phyloP scores from a whole-genome alignment of 345 rosid genomes.

The Aquilaria malaccensis region DNA sequence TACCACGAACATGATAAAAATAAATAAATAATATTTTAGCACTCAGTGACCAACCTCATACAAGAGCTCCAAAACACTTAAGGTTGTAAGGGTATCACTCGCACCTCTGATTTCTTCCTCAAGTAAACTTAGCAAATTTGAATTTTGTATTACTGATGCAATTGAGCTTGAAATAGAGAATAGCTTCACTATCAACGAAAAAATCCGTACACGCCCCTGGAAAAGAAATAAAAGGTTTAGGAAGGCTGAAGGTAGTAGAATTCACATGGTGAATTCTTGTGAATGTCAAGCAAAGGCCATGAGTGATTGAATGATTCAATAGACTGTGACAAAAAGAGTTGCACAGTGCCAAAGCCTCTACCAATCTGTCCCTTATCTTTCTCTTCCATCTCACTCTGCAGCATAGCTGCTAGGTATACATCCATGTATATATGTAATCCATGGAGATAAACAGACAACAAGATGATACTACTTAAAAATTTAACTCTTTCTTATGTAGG shows the following conservation, averaged over 20 bases:
- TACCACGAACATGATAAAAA: too few species aligned
- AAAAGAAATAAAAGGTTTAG: conserved; percentile 18
- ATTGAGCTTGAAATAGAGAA: conserved; percentile 66
- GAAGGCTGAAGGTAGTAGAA: neutral
- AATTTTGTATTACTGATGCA: conserved; percentile 54
- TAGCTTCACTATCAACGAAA: conserved; percentile 82
- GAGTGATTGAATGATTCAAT: conserved; percentile 1
- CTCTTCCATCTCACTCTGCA: too few species aligned
- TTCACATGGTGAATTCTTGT: neutral
- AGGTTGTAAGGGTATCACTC: conserved; percentile 57
- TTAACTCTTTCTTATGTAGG: too few species aligned
- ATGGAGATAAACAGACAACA: too few species aligned
- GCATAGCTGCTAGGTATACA: too few species aligned
- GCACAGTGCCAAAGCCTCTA: too few species aligned
- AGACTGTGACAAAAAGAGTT: too few species aligned
- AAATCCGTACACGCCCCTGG: conserved; percentile 78
- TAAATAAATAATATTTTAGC: too few species aligned
- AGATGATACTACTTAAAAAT: too few species aligned
- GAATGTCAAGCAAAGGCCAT: neutral
- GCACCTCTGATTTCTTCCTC: conserved; percentile 61
- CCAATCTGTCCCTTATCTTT: too few species aligned
- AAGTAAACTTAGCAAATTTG: conserved; percentile 62
- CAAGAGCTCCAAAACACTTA: conserved; percentile 73
- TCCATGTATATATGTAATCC: too few species aligned
- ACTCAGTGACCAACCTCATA: conserved; percentile 54